These are phyloP conservation scores for Bacidia gigantensis DNA, from an alignment of 495 filamentous ascomycete genomes.

Conservation along the genomic window DNA sequence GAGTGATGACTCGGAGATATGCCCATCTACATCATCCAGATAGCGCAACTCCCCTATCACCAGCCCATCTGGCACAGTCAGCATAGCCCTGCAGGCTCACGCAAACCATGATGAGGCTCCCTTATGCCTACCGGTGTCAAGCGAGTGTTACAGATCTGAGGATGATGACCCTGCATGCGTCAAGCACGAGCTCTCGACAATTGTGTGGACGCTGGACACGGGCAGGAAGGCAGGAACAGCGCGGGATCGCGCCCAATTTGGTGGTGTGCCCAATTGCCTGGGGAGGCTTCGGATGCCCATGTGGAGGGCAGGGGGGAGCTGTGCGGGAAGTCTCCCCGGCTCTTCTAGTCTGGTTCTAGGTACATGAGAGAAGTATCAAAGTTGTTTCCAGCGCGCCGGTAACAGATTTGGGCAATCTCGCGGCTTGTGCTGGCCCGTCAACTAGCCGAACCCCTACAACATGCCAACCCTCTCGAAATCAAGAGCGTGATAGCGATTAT, in stretches of 20 bases:
- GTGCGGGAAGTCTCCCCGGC: neutral
- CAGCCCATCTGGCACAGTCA: constrained; percentile 4
- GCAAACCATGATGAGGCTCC: neutral
- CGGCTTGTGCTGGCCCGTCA: neutral
- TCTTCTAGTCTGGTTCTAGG: constrained; percentile 4
- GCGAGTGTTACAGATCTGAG: neutral
- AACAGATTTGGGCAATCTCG: constrained; percentile 3
- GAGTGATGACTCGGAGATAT: neutral
- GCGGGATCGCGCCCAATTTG: neutral
- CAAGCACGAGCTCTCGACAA: neutral
- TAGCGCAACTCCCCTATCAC: neutral
- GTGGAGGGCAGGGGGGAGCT: neutral
- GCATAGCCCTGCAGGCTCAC: constrained; percentile 3
- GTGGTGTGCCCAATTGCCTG: neutral
- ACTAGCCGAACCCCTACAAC: neutral
- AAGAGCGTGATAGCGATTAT: neutral
- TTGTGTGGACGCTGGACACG: neutral
- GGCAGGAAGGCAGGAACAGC: neutral
- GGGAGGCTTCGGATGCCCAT: neutral
- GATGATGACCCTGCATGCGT: neutral
- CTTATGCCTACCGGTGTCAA: neutral
- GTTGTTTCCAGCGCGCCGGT: neutral
- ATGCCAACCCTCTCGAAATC: neutral
- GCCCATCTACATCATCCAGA: neutral
- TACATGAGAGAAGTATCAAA: neutral